Percentiles rank a stretch among this genome's conserved stretches.
Conservation (phyloP, 2,329 filamentous ascomycete genomes). For the Fusarium succisae region DNA sequence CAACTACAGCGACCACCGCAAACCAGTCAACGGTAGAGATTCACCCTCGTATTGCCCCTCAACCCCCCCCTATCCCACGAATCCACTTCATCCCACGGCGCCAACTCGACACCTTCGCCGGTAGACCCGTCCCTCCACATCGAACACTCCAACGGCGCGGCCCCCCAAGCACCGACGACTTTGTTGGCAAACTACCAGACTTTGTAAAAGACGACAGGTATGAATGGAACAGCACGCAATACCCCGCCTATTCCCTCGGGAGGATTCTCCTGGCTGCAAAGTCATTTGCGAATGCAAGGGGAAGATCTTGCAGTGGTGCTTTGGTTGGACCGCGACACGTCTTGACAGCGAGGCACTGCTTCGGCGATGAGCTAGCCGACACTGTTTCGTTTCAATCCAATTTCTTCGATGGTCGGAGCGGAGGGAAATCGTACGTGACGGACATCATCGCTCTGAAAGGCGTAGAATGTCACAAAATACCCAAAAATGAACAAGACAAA, state of each 20-base stretch:
- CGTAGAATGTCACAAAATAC: not conserved
- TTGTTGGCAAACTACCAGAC: too few species aligned
- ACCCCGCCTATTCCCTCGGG: conserved; percentile 7
- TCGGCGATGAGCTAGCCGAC: not conserved
- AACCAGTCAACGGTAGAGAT: not conserved
- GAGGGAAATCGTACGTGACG: not conserved
- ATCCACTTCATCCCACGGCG: not conserved
- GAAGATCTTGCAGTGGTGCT: not conserved
- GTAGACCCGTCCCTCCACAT: not conserved
- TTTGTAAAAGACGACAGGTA: not conserved
- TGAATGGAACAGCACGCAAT: not conserved
- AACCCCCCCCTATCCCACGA: not conserved
- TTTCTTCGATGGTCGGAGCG: not conserved
- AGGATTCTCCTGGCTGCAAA: not conserved
- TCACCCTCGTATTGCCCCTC: too few species aligned
- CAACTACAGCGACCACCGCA: not conserved
- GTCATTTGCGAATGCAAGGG: not conserved
- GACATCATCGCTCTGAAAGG: not conserved
- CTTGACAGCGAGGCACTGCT: conserved; percentile 8
- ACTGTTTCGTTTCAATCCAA: not conserved
- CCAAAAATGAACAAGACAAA: not conserved
- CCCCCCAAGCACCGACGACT: not conserved
- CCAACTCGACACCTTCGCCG: not conserved
- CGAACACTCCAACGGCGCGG: not conserved
- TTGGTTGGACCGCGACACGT: conserved; percentile 18